Evolutionary conservation across 257 asterid genomes (phyloP).

Genomic region (Handroanthus guayacan): DNA sequence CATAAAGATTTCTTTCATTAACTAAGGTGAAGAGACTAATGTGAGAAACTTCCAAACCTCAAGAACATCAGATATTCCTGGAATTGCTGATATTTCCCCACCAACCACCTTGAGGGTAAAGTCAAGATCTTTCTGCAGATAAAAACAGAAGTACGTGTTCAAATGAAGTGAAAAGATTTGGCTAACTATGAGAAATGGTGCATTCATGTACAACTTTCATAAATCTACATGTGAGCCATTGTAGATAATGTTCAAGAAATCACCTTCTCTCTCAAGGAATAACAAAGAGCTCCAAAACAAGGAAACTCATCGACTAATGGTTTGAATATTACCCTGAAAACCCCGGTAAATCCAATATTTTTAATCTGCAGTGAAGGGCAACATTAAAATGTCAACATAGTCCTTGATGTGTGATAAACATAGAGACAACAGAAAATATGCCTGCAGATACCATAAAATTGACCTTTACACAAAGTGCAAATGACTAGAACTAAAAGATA

Average conservation of each 20-base stretch:
- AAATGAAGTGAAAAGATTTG: neutral
- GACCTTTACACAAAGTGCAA: no score
- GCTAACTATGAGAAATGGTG: neutral
- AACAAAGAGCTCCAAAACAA: constrained; percentile 90
- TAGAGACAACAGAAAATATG: neutral
- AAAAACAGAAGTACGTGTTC: constrained; percentile 13
- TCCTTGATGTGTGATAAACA: neutral
- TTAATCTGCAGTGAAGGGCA: constrained; percentile 64
- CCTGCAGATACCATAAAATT: neutral
- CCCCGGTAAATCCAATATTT: constrained; percentile 91
- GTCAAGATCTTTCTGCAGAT: constrained; percentile 80
- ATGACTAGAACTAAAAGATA: neutral
- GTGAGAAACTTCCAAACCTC: constrained; percentile 60
- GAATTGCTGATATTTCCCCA: constrained; percentile 83
- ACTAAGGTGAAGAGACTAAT: neutral
- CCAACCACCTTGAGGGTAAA: constrained; percentile 89
- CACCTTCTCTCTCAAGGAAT: constrained; percentile 85
- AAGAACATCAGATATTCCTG: constrained; percentile 91
- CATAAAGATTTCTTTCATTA: neutral
- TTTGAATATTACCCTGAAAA: constrained; percentile 87
- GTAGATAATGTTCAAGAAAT: neutral
- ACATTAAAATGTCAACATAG: neutral
- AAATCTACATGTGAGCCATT: neutral
- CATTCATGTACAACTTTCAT: neutral
- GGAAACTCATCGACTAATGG: constrained; percentile 90